Percentiles rank a stretch among this genome's conserved stretches.
Evolutionary conservation across 768 basidiomycete genomes (phyloP).

Genomic region (Mycena venus): DNA sequence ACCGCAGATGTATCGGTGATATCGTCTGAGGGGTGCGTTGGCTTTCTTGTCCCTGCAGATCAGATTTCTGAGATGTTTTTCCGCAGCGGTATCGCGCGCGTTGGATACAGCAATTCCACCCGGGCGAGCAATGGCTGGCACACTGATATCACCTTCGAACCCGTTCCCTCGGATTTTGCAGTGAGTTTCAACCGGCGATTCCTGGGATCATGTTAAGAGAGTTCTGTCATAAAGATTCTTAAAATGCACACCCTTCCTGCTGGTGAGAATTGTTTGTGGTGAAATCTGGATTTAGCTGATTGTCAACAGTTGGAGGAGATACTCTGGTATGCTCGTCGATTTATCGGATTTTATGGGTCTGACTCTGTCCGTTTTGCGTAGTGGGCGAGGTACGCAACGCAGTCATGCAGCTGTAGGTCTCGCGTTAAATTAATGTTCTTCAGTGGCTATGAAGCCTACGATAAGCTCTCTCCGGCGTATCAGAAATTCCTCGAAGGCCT

Average conservation of each 20-base stretch:
- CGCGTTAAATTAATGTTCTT: background rate
- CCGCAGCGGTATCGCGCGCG: constrained; percentile 54
- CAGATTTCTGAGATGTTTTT: background rate
- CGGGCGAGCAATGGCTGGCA: constrained; percentile 65
- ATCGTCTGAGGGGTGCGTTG: constrained; percentile 55
- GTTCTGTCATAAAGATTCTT: constrained; percentile 43
- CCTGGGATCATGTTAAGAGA: background rate
- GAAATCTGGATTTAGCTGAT: background rate
- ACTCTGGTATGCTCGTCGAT: constrained; percentile 50
- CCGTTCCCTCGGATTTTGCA: constrained; percentile 71
- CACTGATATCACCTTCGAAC: constrained; percentile 73
- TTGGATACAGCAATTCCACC: constrained; percentile 44
- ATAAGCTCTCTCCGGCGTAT: constrained; percentile 68
- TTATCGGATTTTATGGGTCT: background rate
- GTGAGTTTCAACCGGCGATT: constrained; percentile 35
- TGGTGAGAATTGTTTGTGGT: constrained; percentile 33
- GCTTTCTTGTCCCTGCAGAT: background rate
- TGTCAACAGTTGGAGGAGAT: constrained; percentile 53
- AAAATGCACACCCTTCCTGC: constrained; percentile 57
- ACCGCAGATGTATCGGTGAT: constrained; percentile 69
- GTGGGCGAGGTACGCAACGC: constrained; percentile 53
- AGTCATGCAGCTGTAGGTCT: background rate
- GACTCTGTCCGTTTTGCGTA: constrained; percentile 19
- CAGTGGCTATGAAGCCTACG: constrained; percentile 74
- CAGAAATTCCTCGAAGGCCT: constrained; percentile 69